These are phyloP conservation scores for Berberis thunbergii DNA, from an alignment of 164 flowering plant species.

Conservation along the genomic window DNA sequence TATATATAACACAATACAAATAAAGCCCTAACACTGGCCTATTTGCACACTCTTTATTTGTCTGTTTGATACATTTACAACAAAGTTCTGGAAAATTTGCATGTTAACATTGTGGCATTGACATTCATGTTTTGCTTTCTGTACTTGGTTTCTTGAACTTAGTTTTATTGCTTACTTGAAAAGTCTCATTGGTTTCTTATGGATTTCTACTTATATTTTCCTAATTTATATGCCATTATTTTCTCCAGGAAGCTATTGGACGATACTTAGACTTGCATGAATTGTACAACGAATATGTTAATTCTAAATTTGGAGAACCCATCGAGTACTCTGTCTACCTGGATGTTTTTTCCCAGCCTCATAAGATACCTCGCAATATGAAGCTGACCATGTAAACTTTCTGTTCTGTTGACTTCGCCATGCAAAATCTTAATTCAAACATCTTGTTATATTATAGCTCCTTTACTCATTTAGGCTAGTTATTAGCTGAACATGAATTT, in stretches of 20 bases:
- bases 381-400: slow-evolving; percentile 57
- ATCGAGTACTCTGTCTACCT: slow-evolving; percentile 80
- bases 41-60: too few relatives aligned
- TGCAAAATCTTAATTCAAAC: neutral
- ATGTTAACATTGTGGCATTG: too few relatives aligned
- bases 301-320: slow-evolving; percentile 76
- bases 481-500: too few relatives aligned
- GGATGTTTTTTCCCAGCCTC: slow-evolving; percentile 61
- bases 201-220: neutral
- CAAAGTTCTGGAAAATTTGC: too few relatives aligned
- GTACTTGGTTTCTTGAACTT: neutral
- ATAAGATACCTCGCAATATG: slow-evolving; percentile 51
- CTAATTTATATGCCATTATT: slow-evolving; percentile 1
- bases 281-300: slow-evolving; percentile 70
- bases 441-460: too few relatives aligned
- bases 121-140: too few relatives aligned
- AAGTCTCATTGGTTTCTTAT: neutral
- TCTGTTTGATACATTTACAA: too few relatives aligned
- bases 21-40: too few relatives aligned
- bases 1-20: too few relatives aligned
- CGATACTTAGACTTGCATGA: slow-evolving; percentile 90
- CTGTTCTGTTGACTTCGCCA: neutral
- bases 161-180: neutral
- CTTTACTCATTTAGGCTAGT: too few relatives aligned
- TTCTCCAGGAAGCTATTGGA: slow-evolving; percentile 76